Evolutionary conservation across 371 early-diverging fungal species (phyloP).

Genomic region (Parasitella parasitica): DNA sequence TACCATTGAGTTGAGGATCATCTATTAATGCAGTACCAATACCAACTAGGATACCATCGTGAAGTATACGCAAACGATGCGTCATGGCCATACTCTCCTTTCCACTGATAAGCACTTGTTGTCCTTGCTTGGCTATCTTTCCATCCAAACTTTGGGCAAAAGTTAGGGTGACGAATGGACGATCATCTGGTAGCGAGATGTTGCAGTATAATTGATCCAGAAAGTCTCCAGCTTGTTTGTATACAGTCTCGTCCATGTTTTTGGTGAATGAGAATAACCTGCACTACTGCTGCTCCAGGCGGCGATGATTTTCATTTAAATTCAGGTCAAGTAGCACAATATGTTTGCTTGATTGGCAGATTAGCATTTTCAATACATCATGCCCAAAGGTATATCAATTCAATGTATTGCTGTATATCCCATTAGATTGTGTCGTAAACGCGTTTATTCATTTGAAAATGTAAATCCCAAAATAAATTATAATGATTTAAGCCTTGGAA

Average conservation of each 20-base stretch:
- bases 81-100: slow-evolving; percentile 79
- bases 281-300: no score
- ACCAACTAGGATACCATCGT: slow-evolving; percentile 91
- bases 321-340: no score
- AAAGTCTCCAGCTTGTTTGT: slow-evolving; percentile 13
- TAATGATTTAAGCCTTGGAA: neutral
- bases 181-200: neutral
- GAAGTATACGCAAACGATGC: slow-evolving; percentile 71
- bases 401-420: no score
- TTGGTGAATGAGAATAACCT: no score
- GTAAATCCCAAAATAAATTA: neutral
- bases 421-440: no score
- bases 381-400: no score
- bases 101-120: slow-evolving; percentile 73
- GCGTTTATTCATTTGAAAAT: slow-evolving; percentile 1
- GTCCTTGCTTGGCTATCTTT: slow-evolving; percentile 67
- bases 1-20: slow-evolving; percentile 82
- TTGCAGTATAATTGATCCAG: slow-evolving; percentile 12
- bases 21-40: slow-evolving; percentile 83
- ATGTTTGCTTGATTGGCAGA: no score
- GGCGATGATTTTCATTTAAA: no score
- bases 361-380: no score
- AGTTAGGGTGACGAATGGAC: slow-evolving; percentile 26
- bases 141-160: slow-evolving; percentile 90
- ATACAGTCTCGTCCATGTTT: slow-evolving; percentile 10